A percentile compares a stretch with the other conserved stretches of the same genome.
Conservation (phyloP, 2,329 filamentous ascomycete species). For the Fusarium circinatum region DNA sequence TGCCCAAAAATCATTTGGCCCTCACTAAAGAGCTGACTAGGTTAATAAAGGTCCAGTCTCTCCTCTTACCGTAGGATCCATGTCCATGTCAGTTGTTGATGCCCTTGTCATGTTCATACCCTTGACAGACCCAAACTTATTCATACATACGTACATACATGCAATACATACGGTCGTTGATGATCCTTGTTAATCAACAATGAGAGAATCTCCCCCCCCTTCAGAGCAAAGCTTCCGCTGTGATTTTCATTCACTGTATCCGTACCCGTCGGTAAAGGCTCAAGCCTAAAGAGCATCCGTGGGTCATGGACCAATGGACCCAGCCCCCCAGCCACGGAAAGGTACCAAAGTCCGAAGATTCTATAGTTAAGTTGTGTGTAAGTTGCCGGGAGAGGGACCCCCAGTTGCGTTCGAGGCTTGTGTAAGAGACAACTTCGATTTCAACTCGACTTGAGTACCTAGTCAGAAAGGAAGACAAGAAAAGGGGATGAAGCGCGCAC, state of each 20-base stretch:
- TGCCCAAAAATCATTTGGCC: neutral
- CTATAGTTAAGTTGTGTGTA: constrained; percentile 18
- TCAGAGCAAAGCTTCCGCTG: neutral
- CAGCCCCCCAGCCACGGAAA: constrained; percentile 19
- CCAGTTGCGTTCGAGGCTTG: constrained; percentile 10
- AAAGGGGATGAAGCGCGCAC: neutral
- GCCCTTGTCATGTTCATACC: constrained; percentile 9
- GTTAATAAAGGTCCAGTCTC: neutral
- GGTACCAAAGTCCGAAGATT: constrained; percentile 2
- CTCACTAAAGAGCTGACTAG: neutral
- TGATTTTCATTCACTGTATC: neutral
- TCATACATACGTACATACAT: neutral
- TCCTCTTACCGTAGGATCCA: neutral
- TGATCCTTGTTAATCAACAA: constrained; percentile 7
- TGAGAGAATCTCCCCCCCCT: neutral
- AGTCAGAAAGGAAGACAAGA: neutral
- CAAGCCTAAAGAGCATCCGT: neutral
- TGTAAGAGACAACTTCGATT: constrained; percentile 1
- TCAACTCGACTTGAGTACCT: constrained; percentile 6
- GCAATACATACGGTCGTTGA: neutral
- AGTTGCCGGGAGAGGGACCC: constrained; percentile 28
- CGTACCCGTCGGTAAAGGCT: constrained; percentile 18
- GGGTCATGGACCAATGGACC: constrained; percentile 4
- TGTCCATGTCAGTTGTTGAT: constrained; percentile 8
- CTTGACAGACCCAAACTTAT: constrained; percentile 1